Evolutionary conservation across 257 asterid genomes (phyloP), one percentile per base, ranked within the genome.

Genomic region (Fraxinus excelsior): DNA sequence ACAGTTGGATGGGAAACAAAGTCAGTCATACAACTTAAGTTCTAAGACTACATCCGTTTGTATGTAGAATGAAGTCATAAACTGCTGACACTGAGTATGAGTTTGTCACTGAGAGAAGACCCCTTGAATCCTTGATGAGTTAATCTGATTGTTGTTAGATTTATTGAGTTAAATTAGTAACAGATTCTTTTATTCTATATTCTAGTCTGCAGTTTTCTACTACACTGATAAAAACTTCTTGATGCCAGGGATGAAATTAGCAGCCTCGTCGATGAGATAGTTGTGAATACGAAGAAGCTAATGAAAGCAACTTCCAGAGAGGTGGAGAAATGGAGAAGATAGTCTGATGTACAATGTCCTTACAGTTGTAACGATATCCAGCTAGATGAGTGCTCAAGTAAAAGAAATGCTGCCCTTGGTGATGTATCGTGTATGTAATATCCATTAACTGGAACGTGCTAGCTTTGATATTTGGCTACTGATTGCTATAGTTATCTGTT

Each of bases 301-400:
- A 80, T 86, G 72, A 79, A 74, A 62, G 85, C 86, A 72, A 84
- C 85, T 77, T 68, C 90, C 4, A 85, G 75, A 56, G 88, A 84
- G 82, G 68, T 82, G 70, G 90, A 86, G n/a, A 86, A 86, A 68
- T 82, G 88, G 88, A 80, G 79, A 40, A 78, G 85, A 56, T 34
- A 26, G 35, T 62, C 31, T 51, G n/a, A n/a, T 11, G 19, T 25
- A 60, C 67, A 9, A 25, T 60, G 32, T 60, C 25, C 25, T 60
- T 60, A 8, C 67, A 3, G 28, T 60, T 25, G 67, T 23, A 60
- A 37, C 40, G 7, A 37, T 37, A 37, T 37, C 42, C 42, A 37
- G 42, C 42, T 37, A 7, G 12, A 37, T 0, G 29, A 21, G 23
- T 58, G 66, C 66, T 7, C 0, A 21, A 58, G 68, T 62, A 62